These are phyloP conservation scores for Aristolochia californica DNA, from an alignment of 164 flowering plant species.

Conservation along the genomic window DNA sequence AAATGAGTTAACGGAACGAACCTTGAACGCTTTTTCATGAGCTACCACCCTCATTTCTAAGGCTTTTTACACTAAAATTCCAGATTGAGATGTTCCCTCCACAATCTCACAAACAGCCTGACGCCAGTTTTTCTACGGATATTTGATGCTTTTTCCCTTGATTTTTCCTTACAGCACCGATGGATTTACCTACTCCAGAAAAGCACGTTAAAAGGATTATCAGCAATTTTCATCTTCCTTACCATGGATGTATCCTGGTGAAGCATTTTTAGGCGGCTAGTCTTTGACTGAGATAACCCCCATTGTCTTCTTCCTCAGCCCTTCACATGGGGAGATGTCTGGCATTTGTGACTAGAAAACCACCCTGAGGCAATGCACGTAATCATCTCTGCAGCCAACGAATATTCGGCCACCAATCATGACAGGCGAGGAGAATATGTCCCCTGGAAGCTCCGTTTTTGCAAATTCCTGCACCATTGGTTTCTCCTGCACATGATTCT, in stretches of 20 bases:
- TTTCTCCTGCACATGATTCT: slow-evolving; percentile 8
- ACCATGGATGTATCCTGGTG: not conserved
- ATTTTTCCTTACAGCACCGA: too few relatives aligned
- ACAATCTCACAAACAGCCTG: too few relatives aligned
- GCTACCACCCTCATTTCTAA: too few relatives aligned
- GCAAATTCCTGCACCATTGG: slow-evolving; percentile 46
- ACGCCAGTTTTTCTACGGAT: too few relatives aligned
- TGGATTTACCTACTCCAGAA: not conserved
- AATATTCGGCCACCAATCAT: slow-evolving; percentile 83
- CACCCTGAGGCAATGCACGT: slow-evolving; percentile 43
- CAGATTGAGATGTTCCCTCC: too few relatives aligned
- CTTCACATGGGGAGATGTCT: too few relatives aligned
- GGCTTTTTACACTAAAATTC: too few relatives aligned
- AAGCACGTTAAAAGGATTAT: not conserved
- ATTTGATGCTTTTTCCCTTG: too few relatives aligned
- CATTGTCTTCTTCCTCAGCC: not conserved
- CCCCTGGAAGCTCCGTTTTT: slow-evolving; percentile 45
- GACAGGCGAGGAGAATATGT: slow-evolving; percentile 82
- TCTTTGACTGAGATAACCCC: not conserved
- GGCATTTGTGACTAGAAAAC: too few relatives aligned
- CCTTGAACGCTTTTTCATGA: too few relatives aligned
- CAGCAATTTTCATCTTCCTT: not conserved
- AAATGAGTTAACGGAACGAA: too few relatives aligned
- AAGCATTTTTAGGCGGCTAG: not conserved
- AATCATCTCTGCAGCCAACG: slow-evolving; percentile 89